phyloP scores from a whole-genome alignment of 257 asterid genomes.

The Fraxinus quadrangulata region DNA sequence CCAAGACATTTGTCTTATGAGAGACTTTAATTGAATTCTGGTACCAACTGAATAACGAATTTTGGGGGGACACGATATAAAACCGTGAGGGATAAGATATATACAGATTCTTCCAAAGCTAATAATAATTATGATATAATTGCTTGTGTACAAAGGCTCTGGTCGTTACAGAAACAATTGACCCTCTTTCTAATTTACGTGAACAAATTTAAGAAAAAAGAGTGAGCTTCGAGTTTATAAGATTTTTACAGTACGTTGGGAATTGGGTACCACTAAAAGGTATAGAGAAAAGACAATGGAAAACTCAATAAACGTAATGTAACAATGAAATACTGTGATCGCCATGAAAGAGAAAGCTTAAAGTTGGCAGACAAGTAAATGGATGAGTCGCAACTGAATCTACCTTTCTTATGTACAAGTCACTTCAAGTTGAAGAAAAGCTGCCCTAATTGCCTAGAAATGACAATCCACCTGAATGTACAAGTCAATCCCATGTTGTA shows the following conservation, averaged over 20 bases:
- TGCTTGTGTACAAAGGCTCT: no score
- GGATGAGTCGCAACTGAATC: background rate
- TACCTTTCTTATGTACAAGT: background rate
- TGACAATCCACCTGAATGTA: background rate
- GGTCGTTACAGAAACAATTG: no score
- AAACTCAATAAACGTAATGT: background rate
- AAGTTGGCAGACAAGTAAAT: background rate
- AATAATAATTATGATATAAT: no score
- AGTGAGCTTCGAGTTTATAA: no score
- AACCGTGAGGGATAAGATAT: no score
- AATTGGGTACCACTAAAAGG: background rate
- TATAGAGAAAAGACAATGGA: background rate
- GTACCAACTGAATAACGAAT: no score
- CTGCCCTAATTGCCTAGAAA: background rate
- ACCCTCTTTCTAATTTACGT: background rate
- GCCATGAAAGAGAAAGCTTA: background rate
- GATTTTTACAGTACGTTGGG: background rate
- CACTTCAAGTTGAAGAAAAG: background rate
- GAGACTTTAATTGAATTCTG: no score
- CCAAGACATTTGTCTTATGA: no score
- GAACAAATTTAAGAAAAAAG: background rate
- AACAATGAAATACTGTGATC: background rate
- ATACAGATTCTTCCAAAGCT: no score
- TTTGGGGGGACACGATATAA: no score
- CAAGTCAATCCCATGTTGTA: background rate